Base-by-base conservation (phyloP, 1,284 basidiomycete genomes). In the Heterobasidion parviporum region DNA sequence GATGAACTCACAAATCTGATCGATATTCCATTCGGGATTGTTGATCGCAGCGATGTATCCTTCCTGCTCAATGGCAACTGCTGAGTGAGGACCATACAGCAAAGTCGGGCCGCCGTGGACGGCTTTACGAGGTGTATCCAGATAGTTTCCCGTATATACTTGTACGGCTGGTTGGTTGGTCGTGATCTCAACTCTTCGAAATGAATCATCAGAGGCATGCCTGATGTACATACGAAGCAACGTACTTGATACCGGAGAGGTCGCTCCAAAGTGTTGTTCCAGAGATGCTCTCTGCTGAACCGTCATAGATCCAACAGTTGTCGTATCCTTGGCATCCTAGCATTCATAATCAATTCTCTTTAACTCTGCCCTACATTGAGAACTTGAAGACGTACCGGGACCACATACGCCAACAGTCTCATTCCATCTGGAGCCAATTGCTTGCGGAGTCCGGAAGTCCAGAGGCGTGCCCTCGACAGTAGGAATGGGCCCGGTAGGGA, bases 41-140 rank as follows among this genome's bases (percentile, higher is more conserved):
- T 82, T 79, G 56, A 82, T 79, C 6, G 76, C 80, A 60, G 74
- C 80, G 38, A 82, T 70, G 57, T 76, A 76, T 1, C 80, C 79
- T 63, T 82, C 72, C 63, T 79, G 79, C 62, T 83, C 81, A 55
- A 83, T 75, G 0, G 80, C 81, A 16, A 82, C 72, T 1, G 77
- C 80, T 26, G 73, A 70, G 64, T 71, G 75, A 32, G 66, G 70
- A 3, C 70, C 68, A 63, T 82, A 81, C 32, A 67, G 72, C 7
- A 70, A 62, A 8, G 62, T 61, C 2, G 76, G 75, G 0, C 79
- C 79, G 6, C 79, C 79, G 57, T 82, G 81, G 18, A 75, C 72
- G 0, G 51, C 63, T 62, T 83, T 83, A 2, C 79, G 72, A 12
- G 74, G 71, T 0, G 72, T 74, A 54, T 76, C 68, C 26, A 79